Conservation (phyloP, 1,284 basidiomycete genomes). For the Rugiboletus extremiorientalis region DNA sequence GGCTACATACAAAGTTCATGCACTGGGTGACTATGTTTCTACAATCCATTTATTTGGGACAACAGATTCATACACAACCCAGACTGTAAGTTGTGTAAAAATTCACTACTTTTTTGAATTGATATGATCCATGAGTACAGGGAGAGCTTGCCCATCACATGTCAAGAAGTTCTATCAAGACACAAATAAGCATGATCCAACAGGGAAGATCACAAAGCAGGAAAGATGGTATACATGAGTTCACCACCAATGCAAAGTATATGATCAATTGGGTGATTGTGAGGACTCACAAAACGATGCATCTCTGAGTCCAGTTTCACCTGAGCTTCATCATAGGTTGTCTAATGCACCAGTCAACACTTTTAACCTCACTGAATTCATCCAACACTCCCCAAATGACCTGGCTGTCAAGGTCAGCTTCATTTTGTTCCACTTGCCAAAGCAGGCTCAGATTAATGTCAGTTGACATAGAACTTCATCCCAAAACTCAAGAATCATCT, state of each 20-base stretch:
- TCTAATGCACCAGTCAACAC: background rate
- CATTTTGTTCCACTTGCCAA: background rate
- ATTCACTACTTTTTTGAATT: background rate
- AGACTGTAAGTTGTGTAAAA: conserved; percentile 16
- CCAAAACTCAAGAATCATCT: conserved; percentile 19
- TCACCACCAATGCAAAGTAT: background rate
- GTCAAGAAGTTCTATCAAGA: conserved; percentile 16
- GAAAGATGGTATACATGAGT: conserved; percentile 3
- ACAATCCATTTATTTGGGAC: conserved; percentile 20
- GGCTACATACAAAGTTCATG: conserved; percentile 26
- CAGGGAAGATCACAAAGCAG: conserved; percentile 10
- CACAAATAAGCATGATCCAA: conserved; percentile 8
- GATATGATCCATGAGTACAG: background rate
- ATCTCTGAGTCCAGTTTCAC: background rate
- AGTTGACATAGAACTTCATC: conserved; percentile 17
- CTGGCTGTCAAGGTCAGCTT: conserved; percentile 11
- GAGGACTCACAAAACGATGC: background rate
- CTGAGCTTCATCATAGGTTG: conserved; percentile 5
- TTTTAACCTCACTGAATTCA: conserved; percentile 8
- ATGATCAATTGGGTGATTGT: background rate
- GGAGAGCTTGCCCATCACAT: conserved; percentile 11
- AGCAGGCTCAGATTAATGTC: background rate
- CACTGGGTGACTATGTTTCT: conserved; percentile 18
- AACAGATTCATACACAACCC: too few species aligned
- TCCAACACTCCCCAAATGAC: conserved; percentile 4